These are phyloP conservation scores for Helotiales sp. DNA, from an alignment of 2,329 filamentous ascomycete species.

Conservation along the genomic window DNA sequence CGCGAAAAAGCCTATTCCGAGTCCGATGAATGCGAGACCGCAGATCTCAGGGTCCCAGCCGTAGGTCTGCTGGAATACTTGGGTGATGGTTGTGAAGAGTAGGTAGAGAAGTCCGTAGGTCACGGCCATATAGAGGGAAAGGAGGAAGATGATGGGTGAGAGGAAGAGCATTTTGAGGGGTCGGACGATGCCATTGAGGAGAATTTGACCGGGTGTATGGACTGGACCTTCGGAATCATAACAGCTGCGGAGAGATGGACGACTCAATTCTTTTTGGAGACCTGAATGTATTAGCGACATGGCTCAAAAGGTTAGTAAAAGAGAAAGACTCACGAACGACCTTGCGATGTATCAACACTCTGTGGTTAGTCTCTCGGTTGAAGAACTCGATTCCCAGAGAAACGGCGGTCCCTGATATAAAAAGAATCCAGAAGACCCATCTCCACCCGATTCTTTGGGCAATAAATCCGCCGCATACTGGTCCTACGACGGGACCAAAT, in stretches of 20 bases:
- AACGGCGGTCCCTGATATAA: conserved; percentile 50
- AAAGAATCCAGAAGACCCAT: conserved; percentile 51
- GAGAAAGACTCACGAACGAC: conserved; percentile 39
- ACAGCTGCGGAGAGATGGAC: conserved; percentile 50
- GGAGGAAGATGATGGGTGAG: conserved; percentile 48
- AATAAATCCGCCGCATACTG: conserved; percentile 39
- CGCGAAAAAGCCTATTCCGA: conserved; percentile 49
- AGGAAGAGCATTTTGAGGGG: conserved; percentile 52
- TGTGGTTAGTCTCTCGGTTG: conserved; percentile 54
- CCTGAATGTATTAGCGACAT: conserved; percentile 15
- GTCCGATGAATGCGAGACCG: conserved; percentile 51
- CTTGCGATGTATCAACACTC: conserved; percentile 57
- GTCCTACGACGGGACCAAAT: conserved; percentile 43
- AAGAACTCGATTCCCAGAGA: conserved; percentile 47
- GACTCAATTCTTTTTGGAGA: conserved; percentile 51
- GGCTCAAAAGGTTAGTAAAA: neutral
- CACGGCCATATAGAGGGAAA: conserved; percentile 56
- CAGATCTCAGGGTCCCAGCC: conserved; percentile 49
- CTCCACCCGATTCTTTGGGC: conserved; percentile 57
- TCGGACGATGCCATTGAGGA: conserved; percentile 52
- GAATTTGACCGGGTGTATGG: conserved; percentile 37
- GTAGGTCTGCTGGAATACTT: conserved; percentile 53
- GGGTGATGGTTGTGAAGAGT: conserved; percentile 56
- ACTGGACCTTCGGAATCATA: conserved; percentile 45
- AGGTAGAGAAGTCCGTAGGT: conserved; percentile 60